Percentiles rank a stretch among this genome's conserved stretches.
Evolutionary conservation across 1,139 yeast genomes (phyloP).

Genomic region (Citeromyces hawaiiensis): DNA sequence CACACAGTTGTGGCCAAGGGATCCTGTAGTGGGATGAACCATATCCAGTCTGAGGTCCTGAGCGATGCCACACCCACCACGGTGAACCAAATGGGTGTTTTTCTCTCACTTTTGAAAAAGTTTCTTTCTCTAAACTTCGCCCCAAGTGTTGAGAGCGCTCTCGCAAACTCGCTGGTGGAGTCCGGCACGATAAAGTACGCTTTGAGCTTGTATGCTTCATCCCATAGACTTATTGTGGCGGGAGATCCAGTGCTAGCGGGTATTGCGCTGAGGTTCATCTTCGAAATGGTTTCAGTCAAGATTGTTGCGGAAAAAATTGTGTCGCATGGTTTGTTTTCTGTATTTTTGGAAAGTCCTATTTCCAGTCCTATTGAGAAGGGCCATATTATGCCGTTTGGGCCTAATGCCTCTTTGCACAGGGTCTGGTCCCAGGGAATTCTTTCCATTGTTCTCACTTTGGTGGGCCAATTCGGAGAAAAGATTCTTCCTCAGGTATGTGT

Average conservation of each 20-base stretch:
- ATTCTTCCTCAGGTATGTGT: conserved; percentile 54
- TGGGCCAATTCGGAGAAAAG: conserved; percentile 50
- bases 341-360: conserved; percentile 62
- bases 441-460: conserved; percentile 47
- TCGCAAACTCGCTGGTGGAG: conserved; percentile 41
- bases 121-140: conserved; percentile 41
- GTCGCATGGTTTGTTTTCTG: conserved; percentile 52
- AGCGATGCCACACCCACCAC: conserved; percentile 23
- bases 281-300: conserved; percentile 53
- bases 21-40: conserved; percentile 29
- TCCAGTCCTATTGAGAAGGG: conserved; percentile 60
- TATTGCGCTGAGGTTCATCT: conserved; percentile 51
- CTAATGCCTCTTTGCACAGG: conserved; percentile 35
- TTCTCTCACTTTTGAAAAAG: conserved; percentile 49
- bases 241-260: conserved; percentile 55
- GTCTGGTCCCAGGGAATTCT: conserved; percentile 78
- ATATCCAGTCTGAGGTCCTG: conserved; percentile 1
- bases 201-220: conserved; percentile 52
- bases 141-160: conserved; percentile 29
- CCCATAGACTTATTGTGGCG: conserved; percentile 47
- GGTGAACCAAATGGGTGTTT: conserved; percentile 51
- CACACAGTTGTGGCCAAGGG: conserved; percentile 48
- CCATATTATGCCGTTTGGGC: conserved; percentile 31
- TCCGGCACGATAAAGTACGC: conserved; percentile 52
- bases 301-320: conserved; percentile 56